Evolutionary conservation across 257 asterid species (phyloP), one percentile per base, ranked within the genome.

Genomic region (Coffea eugenioides): DNA sequence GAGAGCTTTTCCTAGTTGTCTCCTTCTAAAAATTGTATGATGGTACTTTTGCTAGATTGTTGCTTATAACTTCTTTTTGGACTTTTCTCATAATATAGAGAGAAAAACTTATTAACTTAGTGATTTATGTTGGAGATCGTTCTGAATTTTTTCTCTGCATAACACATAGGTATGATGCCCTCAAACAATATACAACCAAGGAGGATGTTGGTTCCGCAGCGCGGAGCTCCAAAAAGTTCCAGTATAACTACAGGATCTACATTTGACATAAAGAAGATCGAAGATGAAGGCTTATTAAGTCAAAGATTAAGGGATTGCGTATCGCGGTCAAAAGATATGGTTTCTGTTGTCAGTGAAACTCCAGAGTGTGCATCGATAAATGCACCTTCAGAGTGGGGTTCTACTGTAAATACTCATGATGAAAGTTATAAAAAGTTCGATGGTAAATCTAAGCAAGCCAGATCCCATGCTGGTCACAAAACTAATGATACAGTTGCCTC

Each of bases 301-400:
- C 87, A 84, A 78, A 79, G 74, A 75, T 70, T 81, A 66, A 77
- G 79, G 83, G 85, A 80, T 67, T 80, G 81, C 62, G 59, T 77
- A 74, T 83, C 84, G 49, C 83, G 86, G 84, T 76, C 90, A 62
- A 82, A 83, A 82, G 76, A 69, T 77, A 64, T 64, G 73, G 85
- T 81, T 69, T 85, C 86, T 61, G 81, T 77, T 31, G 71, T 79
- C 68, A 85, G 80, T 68, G 94, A 87, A 69, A 82, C 83, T 75
- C 92, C 84, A 71, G 94, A 89, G 70, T 88, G 82, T 84, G 92
- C 89, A 43, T 84, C 91, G 73, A 80, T 88, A 20, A 87, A 91
- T 67, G 90, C 88, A 54, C 92, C 97, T 81, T 83, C 93, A 49
- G 92, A 83, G 80, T 89, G 89, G 89, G 91, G 87, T 62, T 85